Conservation (phyloP, 1,284 basidiomycete species). For the Papiliotrema terrestris region DNA sequence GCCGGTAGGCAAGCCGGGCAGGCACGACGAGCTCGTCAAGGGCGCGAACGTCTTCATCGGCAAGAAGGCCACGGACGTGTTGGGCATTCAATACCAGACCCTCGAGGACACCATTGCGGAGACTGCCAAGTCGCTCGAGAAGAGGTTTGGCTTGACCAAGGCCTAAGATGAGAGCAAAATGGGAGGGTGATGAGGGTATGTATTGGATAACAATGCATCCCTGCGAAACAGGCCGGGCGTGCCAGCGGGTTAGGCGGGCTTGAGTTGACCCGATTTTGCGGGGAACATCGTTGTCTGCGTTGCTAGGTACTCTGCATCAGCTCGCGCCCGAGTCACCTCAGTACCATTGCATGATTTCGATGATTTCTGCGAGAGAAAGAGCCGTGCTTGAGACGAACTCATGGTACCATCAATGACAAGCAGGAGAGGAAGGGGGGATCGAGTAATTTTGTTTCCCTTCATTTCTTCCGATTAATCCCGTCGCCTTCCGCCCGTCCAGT, state of each 20-base stretch:
- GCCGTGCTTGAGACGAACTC: too few species aligned
- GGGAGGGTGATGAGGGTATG: neutral
- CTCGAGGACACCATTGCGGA: slow-evolving; percentile 26
- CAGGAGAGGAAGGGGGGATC: too few species aligned
- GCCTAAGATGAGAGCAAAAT: neutral
- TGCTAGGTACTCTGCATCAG: too few species aligned
- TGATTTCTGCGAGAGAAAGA: too few species aligned
- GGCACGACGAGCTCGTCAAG: slow-evolving; percentile 14
- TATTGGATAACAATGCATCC: neutral
- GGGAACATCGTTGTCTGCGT: too few species aligned
- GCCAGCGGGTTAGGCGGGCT: too few species aligned
- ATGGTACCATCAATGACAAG: too few species aligned
- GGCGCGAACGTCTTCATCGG: slow-evolving; percentile 20
- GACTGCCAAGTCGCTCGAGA: slow-evolving; percentile 26
- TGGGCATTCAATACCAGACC: slow-evolving; percentile 30
- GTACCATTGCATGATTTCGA: too few species aligned
- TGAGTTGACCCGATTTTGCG: too few species aligned
- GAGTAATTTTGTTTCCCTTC: neutral
- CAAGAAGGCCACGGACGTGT: slow-evolving; percentile 27
- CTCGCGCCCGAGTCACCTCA: too few species aligned
- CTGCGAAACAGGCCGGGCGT: too few species aligned
- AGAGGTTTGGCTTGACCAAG: slow-evolving; percentile 15
- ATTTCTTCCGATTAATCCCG: neutral
- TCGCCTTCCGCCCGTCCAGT: neutral
- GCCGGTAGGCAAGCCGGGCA: slow-evolving; percentile 26